Conservation (phyloP, 352 stramenopile genomes). For the Phytopythium ostracodes region DNA sequence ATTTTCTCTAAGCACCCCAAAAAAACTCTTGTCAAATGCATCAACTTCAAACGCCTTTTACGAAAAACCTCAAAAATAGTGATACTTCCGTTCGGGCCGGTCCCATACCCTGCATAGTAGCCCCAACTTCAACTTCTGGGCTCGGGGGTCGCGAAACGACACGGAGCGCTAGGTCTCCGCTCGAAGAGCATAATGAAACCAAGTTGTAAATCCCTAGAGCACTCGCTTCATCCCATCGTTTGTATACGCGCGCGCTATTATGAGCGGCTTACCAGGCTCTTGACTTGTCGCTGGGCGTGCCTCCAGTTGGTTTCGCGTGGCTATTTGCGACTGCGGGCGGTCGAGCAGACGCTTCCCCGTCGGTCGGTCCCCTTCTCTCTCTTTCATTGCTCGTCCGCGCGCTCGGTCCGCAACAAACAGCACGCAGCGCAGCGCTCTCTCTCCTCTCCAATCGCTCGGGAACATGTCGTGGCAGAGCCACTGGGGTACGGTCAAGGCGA, state of each 20-base stretch:
- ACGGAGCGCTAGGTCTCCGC: background rate
- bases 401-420: background rate
- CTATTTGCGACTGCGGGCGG: background rate
- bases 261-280: background rate
- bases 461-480: slow-evolving; percentile 64
- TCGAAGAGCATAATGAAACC: background rate
- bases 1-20: no score
- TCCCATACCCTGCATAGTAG: no score
- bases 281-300: background rate
- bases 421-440: background rate
- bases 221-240: no score
- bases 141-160: slow-evolving; percentile 2
- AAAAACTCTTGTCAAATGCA: no score
- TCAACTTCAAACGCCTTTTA: no score
- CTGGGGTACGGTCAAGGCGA: slow-evolving; percentile 67
- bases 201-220: background rate
- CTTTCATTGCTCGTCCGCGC: background rate
- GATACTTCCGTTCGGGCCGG: no score
- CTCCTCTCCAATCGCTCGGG: background rate
- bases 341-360: no score
- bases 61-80: no score
- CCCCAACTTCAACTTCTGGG: background rate
- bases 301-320: slow-evolving; percentile 2
- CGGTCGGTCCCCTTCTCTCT: background rate
- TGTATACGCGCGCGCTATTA: background rate